A percentile compares a stretch with the other conserved stretches of the same genome.
Conservation (phyloP, 768 basidiomycete genomes). For the Termitomyces sp. region DNA sequence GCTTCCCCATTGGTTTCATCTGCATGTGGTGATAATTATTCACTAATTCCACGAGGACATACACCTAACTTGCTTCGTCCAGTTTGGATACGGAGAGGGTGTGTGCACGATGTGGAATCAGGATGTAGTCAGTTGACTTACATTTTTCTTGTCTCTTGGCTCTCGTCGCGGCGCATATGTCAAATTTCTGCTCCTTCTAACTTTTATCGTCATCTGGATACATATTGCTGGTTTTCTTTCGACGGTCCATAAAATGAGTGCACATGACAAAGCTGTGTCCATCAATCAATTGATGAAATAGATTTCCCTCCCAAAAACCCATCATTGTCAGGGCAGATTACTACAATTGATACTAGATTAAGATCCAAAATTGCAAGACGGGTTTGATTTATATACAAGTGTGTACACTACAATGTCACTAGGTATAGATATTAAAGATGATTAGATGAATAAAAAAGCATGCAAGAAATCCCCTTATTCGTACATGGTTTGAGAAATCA, state of each 20-base stretch:
- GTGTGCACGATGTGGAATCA: conserved; percentile 27
- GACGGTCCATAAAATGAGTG: background rate
- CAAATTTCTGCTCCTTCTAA: background rate
- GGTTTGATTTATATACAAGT: background rate
- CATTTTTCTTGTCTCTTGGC: background rate
- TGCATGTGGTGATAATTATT: conserved; percentile 19
- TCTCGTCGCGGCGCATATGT: background rate
- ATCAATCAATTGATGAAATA: background rate
- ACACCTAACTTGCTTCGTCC: background rate
- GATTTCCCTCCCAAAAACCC: background rate
- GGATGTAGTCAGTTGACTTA: conserved; percentile 12
- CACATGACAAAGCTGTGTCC: background rate
- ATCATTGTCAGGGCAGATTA: background rate
- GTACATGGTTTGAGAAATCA: background rate
- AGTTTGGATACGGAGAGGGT: conserved; percentile 25
- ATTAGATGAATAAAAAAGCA: background rate
- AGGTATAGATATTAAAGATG: background rate
- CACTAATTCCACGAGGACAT: background rate
- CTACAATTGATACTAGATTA: background rate
- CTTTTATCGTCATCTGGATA: background rate
- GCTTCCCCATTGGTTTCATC: conserved; percentile 21
- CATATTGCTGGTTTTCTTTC: background rate
- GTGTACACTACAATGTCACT: background rate
- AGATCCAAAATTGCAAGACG: background rate
- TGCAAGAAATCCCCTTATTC: background rate